Conservation (phyloP, 2,329 filamentous ascomycete genomes). For the Fusarium lyarnte region DNA sequence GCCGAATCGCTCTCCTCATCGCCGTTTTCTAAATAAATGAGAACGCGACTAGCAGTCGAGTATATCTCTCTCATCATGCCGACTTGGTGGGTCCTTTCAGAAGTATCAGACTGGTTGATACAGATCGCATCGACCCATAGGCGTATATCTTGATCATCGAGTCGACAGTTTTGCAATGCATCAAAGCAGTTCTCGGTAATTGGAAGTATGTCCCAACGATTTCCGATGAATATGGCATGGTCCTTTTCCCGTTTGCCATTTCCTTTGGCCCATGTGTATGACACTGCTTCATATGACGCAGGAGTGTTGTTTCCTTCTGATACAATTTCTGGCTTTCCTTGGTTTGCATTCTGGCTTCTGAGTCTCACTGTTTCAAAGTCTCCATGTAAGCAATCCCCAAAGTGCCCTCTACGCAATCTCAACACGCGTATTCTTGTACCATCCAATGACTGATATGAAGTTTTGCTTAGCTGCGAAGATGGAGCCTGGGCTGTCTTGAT, state of each 20-base stretch:
- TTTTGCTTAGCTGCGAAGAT: not conserved
- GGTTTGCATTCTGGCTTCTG: no score
- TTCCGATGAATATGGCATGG: not conserved
- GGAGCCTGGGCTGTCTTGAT: fast-evolving
- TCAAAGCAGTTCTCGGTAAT: not conserved
- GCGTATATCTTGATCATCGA: not conserved
- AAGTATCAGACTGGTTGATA: not conserved
- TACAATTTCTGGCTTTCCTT: not conserved
- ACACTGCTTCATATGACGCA: not conserved
- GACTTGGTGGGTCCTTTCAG: not conserved
- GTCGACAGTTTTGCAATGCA: not conserved
- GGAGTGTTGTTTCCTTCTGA: fast-evolving
- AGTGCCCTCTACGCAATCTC: not conserved
- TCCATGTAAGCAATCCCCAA: not conserved
- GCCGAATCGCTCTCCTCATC: fast-evolving
- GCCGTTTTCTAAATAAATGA: not conserved
- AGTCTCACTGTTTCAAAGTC: not conserved
- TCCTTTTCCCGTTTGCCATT: not conserved
- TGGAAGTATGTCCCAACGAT: not conserved
- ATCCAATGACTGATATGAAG: not conserved
- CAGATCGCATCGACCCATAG: not conserved
- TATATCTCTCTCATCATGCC: not conserved
- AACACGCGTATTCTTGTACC: not conserved
- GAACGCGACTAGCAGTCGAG: not conserved
- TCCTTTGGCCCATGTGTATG: not conserved